Evolutionary conservation across 202 grass and related monocot genomes (phyloP).

Genomic region (Cymbopogon flexuosus): DNA sequence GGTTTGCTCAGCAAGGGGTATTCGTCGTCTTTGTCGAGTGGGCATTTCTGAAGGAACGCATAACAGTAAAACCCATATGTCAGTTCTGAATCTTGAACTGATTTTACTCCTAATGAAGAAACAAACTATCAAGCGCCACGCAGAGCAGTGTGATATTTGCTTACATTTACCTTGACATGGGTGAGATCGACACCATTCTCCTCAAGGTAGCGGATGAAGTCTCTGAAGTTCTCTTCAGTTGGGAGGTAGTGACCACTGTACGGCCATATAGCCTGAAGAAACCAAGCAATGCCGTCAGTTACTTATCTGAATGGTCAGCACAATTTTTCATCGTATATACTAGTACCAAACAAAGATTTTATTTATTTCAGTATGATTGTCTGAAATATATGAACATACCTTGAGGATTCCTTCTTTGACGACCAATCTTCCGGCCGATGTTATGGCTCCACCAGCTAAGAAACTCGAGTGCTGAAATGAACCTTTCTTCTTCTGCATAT

Average conservation of each 20-base stretch:
- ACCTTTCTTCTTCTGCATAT: constrained; percentile 87
- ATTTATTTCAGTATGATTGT: not conserved
- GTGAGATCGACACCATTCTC: constrained; percentile 61
- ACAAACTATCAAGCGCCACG: too few relatives aligned
- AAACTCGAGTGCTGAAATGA: constrained; percentile 98
- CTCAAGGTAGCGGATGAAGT: constrained; percentile 67
- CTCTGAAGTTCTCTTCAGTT: constrained; percentile 86
- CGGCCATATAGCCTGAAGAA: constrained; percentile 83
- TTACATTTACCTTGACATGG: constrained; percentile 62
- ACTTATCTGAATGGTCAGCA: not conserved
- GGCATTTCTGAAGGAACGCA: constrained; percentile 51
- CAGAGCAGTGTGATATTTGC: too few relatives aligned
- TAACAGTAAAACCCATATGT: not conserved
- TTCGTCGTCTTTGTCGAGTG: constrained; percentile 57
- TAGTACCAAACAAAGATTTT: not conserved
- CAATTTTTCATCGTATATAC: not conserved
- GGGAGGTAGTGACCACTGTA: constrained; percentile 98
- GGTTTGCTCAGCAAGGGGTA: constrained; percentile 37
- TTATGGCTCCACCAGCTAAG: constrained; percentile 82
- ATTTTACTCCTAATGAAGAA: not conserved
- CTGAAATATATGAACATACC: constrained; percentile 25
- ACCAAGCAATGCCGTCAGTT: not conserved
- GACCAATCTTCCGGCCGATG: constrained; percentile 78
- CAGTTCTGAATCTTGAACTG: constrained; percentile 10
- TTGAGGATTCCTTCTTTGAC: constrained; percentile 74